These are phyloP conservation scores for Mycena kentingensis DNA, from an alignment of 768 basidiomycete genomes.

Conservation along the genomic window DNA sequence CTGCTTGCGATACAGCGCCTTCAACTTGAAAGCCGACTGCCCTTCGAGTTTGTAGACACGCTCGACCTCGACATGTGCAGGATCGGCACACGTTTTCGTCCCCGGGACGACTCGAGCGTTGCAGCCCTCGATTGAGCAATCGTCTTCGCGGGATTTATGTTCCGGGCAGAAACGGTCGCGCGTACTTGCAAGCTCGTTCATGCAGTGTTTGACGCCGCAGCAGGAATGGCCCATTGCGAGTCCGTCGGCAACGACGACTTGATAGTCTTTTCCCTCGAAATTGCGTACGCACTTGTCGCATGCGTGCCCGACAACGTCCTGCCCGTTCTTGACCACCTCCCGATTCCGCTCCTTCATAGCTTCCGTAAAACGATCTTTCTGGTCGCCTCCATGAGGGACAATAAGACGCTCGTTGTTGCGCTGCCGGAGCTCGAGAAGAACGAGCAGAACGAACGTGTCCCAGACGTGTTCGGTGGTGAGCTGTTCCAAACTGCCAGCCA, in stretches of 20 bases:
- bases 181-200: constrained; percentile 13
- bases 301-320: too few species aligned
- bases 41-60: not conserved
- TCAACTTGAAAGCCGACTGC: not conserved
- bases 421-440: too few species aligned
- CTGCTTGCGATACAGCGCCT: not conserved
- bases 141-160: constrained; percentile 3
- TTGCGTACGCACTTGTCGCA: too few species aligned
- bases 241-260: constrained; percentile 17
- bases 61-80: constrained; percentile 15
- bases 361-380: too few species aligned
- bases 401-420: too few species aligned
- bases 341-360: too few species aligned
- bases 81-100: constrained; percentile 8
- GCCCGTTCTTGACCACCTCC: too few species aligned
- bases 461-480: too few species aligned
- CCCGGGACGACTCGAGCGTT: constrained; percentile 1
- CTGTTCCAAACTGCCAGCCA: too few species aligned
- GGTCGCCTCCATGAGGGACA: too few species aligned
- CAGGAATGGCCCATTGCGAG: constrained; percentile 21
- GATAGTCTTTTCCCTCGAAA: too few species aligned
- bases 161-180: constrained; percentile 20
- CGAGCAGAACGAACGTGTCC: too few species aligned
- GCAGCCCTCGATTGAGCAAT: constrained; percentile 23
- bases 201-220: constrained; percentile 17